Conservation (phyloP, 345 rosid genomes). For the Citropsis articulata region DNA sequence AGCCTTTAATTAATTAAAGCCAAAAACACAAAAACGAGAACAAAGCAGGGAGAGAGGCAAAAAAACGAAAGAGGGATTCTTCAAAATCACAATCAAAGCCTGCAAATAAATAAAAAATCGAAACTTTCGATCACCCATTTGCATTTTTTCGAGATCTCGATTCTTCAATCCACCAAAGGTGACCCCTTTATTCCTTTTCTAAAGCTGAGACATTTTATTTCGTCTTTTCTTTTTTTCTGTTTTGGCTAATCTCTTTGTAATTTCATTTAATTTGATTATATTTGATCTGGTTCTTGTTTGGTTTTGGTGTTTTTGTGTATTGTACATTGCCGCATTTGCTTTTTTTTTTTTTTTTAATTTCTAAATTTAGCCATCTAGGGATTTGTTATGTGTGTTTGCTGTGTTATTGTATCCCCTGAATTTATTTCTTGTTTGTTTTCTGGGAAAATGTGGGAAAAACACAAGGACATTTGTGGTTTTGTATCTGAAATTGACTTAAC, state of each 20-base stretch:
- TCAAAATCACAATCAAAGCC: conserved; percentile 13
- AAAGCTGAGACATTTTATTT: not conserved
- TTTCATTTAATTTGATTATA: not conserved
- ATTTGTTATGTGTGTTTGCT: not conserved
- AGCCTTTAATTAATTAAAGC: conserved; percentile 7
- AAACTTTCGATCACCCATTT: conserved; percentile 21
- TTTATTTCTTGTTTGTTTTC: conserved; percentile 25
- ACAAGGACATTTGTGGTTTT: not conserved
- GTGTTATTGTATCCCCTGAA: not conserved
- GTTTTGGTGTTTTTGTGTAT: conserved; percentile 5
- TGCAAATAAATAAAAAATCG: not conserved
- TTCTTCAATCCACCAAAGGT: conserved; percentile 29
- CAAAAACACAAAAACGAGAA: conserved; percentile 14
- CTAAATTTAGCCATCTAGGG: conserved; percentile 10
- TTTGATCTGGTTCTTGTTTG: conserved; percentile 12
- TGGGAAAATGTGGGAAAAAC: conserved; percentile 24
- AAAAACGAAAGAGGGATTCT: not conserved
- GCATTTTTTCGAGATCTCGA: conserved; percentile 42
- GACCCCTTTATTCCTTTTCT: not conserved
- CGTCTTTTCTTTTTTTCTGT: not conserved
- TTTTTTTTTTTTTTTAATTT: not conserved
- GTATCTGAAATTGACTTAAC: not conserved
- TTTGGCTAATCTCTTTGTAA: conserved; percentile 13
- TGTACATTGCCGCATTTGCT: conserved; percentile 28
- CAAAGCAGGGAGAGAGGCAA: conserved; percentile 23